Base-by-base conservation (phyloP, 164 flowering plant genomes). In the Nelumbo lutea region DNA sequence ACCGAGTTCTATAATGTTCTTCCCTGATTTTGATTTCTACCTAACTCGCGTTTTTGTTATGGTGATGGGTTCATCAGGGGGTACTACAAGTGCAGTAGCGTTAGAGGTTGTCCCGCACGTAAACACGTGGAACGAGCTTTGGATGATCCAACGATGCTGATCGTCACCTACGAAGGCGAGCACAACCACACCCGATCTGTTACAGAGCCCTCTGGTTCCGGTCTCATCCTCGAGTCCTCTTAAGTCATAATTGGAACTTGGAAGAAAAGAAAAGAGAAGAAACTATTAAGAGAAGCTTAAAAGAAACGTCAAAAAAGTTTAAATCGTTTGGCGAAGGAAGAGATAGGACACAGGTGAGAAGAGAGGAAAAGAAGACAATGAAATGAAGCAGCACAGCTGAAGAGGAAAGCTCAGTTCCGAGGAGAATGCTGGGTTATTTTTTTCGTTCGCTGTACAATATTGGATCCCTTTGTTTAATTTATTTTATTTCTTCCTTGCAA, bases 151-250 rank as follows among this genome's bases (percentile, higher is more conserved):
- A 56, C 81, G 1, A 90, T 87, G 88, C 79, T 90, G 11, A 77
- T 90, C 2, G 96, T 90, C 9, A 88, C 96, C 1, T 90, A 90
- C 66, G 96, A 90, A 78, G 90, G 89, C 15, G 93, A 87, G 61
- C 96, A 90, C 72, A 86, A 83, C 64, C 96, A 90, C 74, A 57
- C 84, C n/a, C 78, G 79, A 42, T 69, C 88, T 1, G 82, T 81
- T 15, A 79, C 81, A 1, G 95, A 87, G 15, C 52, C 86, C 1
- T 14, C 76, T 1, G 65, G 61, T 70, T 14, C 76, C 1, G 65
- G 61, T 70, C 78, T 85, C 62, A 87, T 89, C 59, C 73, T 89
- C 8, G 91, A 89, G 68, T 89, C 94, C 1, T 87, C 94, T 42
- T 88, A 78, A 69, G 48, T 41, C 39, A 53, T n/a, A 0, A 44